Conservation (phyloP, 2,329 filamentous ascomycete genomes). For the Diaporthe destruens region DNA sequence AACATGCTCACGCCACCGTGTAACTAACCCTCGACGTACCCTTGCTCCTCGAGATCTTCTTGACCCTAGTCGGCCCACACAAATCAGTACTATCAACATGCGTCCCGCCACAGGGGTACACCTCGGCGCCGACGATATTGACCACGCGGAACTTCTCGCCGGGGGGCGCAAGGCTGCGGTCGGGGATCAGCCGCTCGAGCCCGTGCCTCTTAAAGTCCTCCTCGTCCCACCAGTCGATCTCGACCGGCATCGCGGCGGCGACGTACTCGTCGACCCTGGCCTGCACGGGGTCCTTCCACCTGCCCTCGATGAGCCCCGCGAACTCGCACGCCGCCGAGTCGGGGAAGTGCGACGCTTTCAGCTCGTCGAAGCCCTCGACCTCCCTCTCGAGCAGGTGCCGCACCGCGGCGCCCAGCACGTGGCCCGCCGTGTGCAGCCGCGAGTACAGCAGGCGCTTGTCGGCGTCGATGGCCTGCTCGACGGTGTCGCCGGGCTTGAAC, state of each 20-base stretch:
- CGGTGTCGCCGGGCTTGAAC: conserved; percentile 58
- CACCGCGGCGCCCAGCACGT: conserved; percentile 78
- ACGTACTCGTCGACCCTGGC: conserved; percentile 70
- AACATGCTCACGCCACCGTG: conserved; percentile 31
- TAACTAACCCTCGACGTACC: conserved; percentile 72
- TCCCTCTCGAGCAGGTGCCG: conserved; percentile 66
- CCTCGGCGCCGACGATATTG: conserved; percentile 75
- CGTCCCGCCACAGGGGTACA: conserved; percentile 81
- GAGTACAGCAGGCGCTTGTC: conserved; percentile 74
- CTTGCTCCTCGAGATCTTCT: conserved; percentile 75
- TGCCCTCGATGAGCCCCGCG: conserved; percentile 73
- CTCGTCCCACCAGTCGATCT: conserved; percentile 62
- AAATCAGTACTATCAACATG: conserved; percentile 73
- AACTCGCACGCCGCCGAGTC: conserved; percentile 77
- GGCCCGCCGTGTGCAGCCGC: conserved; percentile 79
- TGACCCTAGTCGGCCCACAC: conserved; percentile 72
- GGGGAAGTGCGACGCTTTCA: conserved; percentile 80
- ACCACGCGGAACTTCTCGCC: conserved; percentile 75
- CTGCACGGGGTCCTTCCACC: conserved; percentile 74
- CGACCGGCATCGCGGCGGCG: conserved; percentile 66
- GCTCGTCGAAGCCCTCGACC: conserved; percentile 69
- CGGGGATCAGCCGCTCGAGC: conserved; percentile 67
- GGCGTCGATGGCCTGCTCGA: conserved; percentile 70
- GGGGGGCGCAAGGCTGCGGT: conserved; percentile 57
- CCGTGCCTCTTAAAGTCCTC: conserved; percentile 69